Base-by-base conservation (phyloP, 495 filamentous ascomycete genomes). In the Lasiosphaeria hispida region DNA sequence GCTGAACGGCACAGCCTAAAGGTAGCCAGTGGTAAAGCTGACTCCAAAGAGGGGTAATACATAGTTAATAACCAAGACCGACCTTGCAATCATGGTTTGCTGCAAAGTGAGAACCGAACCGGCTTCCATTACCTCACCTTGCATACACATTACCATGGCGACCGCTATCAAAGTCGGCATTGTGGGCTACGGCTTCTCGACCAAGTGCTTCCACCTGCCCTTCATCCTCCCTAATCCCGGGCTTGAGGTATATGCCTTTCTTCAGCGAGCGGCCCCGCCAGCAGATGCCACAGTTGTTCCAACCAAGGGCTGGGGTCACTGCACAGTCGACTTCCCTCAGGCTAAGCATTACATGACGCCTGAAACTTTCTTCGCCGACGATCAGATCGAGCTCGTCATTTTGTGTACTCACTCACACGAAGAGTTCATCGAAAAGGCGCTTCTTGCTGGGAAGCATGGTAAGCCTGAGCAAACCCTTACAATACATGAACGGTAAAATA, bases 191-290 rank as follows among this genome's bases (percentile, higher is more conserved):
- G 69, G 88, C 69, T 77, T 85, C 72, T 86, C 88, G 48, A 84
- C 87, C 42, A 90, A 89, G 62, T 72, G 78, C 69, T 90, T 89
- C 69, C 88, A 90, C 70, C 85, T 91, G 50, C 88, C 88, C 40
- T 85, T 87, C 67, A 83, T 91, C 60, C 70, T 77, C 38, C 74
- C 80, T 18, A 76, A 84, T 67, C 79, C 85, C 0, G 81, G 79
- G 4, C 74, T 87, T 59, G 84, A 86, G 68, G 73, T 76, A 54
- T 85, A 83, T 68, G 77, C 71, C 7, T 72, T 74, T 42, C 59
- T 74, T 35, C 69, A 74, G 48, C 68, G 71, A 2, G 63, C 71
- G 2, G 43, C 57, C 2, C 53, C 69, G 17, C 71, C 71, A 9
- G 42, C 13, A 14, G 40, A 54, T 38, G 45, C 44, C 5, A 38